Percentiles rank a stretch among this genome's conserved stretches.
These are phyloP conservation scores for Lipomyces yamadae DNA, from an alignment of 805 yeast genomes.

Conservation along the genomic window DNA sequence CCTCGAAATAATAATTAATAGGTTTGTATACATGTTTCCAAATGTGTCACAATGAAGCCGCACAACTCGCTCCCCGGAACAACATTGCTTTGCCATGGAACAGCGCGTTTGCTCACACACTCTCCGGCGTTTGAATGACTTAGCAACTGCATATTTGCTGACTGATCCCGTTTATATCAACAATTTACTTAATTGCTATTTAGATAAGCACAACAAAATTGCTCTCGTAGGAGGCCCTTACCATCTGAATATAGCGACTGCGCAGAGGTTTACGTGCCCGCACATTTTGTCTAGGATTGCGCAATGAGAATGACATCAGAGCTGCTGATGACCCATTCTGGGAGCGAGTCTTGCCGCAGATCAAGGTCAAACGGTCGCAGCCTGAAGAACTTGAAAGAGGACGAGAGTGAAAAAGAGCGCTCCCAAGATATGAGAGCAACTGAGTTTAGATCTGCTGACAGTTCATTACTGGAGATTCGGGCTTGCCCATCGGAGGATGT, in stretches of 20 bases:
- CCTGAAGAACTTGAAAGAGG: not conserved
- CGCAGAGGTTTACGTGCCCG: not conserved
- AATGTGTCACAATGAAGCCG: not conserved
- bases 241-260: not conserved
- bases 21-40: not conserved
- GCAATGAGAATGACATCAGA: not conserved
- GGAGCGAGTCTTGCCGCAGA: not conserved
- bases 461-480: constrained; percentile 4
- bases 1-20: too few species aligned
- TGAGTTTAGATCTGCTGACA: not conserved
- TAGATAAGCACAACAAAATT: not conserved
- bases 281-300: not conserved
- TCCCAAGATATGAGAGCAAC: not conserved
- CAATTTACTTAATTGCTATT: not conserved
- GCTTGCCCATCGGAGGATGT: not conserved
- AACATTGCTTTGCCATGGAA: not conserved
- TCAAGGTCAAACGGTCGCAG: not conserved
- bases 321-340: not conserved
- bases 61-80: not conserved
- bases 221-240: not conserved
- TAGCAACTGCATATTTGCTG: not conserved
- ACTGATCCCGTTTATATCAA: not conserved
- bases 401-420: not conserved
- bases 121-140: not conserved
- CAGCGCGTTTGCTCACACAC: not conserved